These are phyloP conservation scores for Mycena rebaudengoi DNA, from an alignment of 768 basidiomycete species.

Conservation along the genomic window DNA sequence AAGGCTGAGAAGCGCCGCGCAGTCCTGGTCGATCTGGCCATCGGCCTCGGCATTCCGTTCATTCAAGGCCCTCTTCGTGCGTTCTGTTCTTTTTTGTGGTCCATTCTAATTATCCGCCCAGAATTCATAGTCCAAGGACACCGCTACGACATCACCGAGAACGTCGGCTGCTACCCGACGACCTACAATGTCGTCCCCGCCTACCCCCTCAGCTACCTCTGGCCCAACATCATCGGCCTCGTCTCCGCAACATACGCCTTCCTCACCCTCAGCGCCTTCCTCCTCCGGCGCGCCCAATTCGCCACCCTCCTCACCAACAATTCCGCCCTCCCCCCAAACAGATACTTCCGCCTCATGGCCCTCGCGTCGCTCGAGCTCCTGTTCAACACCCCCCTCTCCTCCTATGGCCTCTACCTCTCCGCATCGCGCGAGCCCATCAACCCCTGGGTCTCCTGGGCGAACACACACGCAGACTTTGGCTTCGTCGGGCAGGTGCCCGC, in stretches of 20 bases:
- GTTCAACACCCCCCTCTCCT: constrained; percentile 40
- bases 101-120: constrained; percentile 16
- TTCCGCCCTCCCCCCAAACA: constrained; percentile 36
- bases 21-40: constrained; percentile 49
- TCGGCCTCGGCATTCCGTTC: constrained; percentile 54
- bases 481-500: constrained; percentile 42
- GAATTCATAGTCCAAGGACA: constrained; percentile 58
- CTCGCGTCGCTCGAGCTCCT: constrained; percentile 43
- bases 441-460: constrained; percentile 34
- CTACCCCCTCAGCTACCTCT: constrained; percentile 42
- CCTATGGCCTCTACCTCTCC: constrained; percentile 32
- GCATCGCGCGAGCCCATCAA: background rate
- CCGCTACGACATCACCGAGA: constrained; percentile 54
- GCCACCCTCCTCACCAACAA: constrained; percentile 6
- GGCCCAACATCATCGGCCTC: constrained; percentile 35
- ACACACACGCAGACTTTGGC: constrained; percentile 49
- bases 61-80: constrained; percentile 53
- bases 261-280: constrained; percentile 38
- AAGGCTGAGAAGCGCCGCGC: constrained; percentile 46
- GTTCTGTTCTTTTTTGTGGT: constrained; percentile 1
- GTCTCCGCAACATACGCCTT: constrained; percentile 28
- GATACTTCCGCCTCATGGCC: constrained; percentile 48
- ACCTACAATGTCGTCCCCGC: constrained; percentile 44
- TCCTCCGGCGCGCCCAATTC: constrained; percentile 41
- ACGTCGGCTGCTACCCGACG: constrained; percentile 51